Base-by-base conservation (phyloP, 129 eudicot genomes). In the Cynara cardunculus region DNA sequence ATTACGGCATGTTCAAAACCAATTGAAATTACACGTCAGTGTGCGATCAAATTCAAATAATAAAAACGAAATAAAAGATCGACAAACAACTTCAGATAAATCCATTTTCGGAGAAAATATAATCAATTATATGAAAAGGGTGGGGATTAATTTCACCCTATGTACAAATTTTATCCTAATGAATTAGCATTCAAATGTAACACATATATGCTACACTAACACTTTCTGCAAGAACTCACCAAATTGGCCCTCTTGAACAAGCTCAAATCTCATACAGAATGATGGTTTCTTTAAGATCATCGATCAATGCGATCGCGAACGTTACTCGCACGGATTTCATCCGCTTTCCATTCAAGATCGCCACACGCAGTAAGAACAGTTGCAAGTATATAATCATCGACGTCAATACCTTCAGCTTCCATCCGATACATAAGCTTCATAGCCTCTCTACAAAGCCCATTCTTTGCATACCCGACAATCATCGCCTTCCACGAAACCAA, bases 321-420 rank as follows among this genome's bases (percentile, higher is more conserved):
- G 66, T 25, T 78, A 77, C 65, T 73, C 78, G 0, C 80, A 31
- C 12, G 85, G 7, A 21, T 83, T 9, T 61, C 86, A 70, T 91
- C 86, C 11, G 59, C 66, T 22, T 68, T 77, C 84, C 89, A 87
- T 69, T 88, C 93, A 28, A 86, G 78, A 82, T 90, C 96, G 49
- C 94, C 98, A 85, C 97, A 87, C 41, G 93, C 88, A 28, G 89
- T 94, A 28, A 94, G 92, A 86, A 91, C 97, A 0, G 96, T 91
- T 14, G 98, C 78, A 28, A 90, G 89, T 27, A 90, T 82, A 78
- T 90, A 87, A 84, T 94, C 97, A 71, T 91, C 97, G 59, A 91
- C 91, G 72, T 87, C 87, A 44, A 91, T 77, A 71, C 96, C 96
- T 87, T 91, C 97, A 1, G 89, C 91, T 70, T 87, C 92, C 98